A percentile compares a stretch with the other conserved stretches of the same genome.
These are phyloP conservation scores for Mrakia blollopis DNA, from an alignment of 768 basidiomycete species.

Conservation along the genomic window DNA sequence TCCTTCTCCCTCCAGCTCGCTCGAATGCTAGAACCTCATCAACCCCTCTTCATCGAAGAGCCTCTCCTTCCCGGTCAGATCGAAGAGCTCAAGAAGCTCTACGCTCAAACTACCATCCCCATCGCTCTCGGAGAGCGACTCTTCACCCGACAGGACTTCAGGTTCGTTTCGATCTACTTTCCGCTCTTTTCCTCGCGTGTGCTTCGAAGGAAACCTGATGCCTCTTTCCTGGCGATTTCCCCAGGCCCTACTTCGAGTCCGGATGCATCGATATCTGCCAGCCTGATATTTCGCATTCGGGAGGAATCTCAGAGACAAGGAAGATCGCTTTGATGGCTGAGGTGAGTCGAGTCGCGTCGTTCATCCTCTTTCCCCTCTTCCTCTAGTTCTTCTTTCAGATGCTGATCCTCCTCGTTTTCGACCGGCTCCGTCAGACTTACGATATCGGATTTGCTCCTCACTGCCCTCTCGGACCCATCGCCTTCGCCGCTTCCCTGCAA, in stretches of 20 bases:
- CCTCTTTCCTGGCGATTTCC: slow-evolving; percentile 51
- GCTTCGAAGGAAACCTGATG: too few relatives aligned
- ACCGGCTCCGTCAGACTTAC: slow-evolving; percentile 44
- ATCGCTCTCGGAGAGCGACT: slow-evolving; percentile 58
- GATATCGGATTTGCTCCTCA: slow-evolving; percentile 66
- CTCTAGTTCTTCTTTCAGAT: background rate
- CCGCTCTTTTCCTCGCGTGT: slow-evolving; percentile 62
- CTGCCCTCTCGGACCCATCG: slow-evolving; percentile 66
- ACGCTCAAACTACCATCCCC: slow-evolving; percentile 55
- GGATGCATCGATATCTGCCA: slow-evolving; percentile 65
- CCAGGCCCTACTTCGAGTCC: slow-evolving; percentile 50
- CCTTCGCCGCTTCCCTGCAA: slow-evolving; percentile 59
- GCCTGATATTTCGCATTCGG: slow-evolving; percentile 53
- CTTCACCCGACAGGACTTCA: slow-evolving; percentile 59
- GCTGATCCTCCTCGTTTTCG: background rate
- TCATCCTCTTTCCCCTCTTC: too few relatives aligned
- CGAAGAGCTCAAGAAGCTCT: slow-evolving; percentile 59
- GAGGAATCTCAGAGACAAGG: slow-evolving; percentile 55
- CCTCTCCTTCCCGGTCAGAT: slow-evolving; percentile 60
- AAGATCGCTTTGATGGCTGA: slow-evolving; percentile 59
- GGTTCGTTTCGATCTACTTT: slow-evolving; percentile 34
- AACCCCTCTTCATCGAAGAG: slow-evolving; percentile 63
- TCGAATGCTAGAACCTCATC: slow-evolving; percentile 55
- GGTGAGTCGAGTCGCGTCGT: slow-evolving; percentile 44
- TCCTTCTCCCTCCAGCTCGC: slow-evolving; percentile 63